Conservation (phyloP, 2,329 filamentous ascomycete species). For the Xylariaceae sp. region DNA sequence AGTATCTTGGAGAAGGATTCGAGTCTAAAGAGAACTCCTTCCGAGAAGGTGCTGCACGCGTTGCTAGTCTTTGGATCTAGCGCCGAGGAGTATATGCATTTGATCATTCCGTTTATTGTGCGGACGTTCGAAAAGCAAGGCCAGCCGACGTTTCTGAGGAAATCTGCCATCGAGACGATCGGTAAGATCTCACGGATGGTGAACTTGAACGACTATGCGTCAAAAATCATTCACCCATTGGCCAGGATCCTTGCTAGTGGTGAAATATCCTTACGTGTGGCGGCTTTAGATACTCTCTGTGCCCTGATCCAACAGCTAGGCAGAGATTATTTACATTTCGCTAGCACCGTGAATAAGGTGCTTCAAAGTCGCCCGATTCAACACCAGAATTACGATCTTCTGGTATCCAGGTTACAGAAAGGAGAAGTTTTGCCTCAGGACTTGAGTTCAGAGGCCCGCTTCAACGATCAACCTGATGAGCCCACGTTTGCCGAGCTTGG, state of each 20-base stretch:
- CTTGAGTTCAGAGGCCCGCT: constrained; percentile 79
- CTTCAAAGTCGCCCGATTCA: constrained; percentile 75
- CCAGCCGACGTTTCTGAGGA: constrained; percentile 74
- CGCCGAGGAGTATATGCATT: constrained; percentile 97
- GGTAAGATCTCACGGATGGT: constrained; percentile 93
- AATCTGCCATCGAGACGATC: constrained; percentile 88
- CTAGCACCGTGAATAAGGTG: constrained; percentile 86
- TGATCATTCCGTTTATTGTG: constrained; percentile 94
- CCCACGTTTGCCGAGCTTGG: constrained; percentile 76
- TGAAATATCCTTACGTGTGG: constrained; percentile 69
- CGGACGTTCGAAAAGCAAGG: constrained; percentile 86
- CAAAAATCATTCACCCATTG: constrained; percentile 92
- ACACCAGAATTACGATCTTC: constrained; percentile 86
- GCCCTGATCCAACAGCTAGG: constrained; percentile 94
- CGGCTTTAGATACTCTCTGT: constrained; percentile 89
- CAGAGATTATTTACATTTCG: constrained; percentile 91
- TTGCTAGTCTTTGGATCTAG: constrained; percentile 95
- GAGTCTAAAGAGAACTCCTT: constrained; percentile 70
- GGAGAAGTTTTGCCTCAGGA: constrained; percentile 94
- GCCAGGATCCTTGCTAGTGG: constrained; percentile 72
- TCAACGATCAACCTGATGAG: constrained; percentile 74
- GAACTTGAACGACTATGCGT: constrained; percentile 94
- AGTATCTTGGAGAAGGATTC: constrained; percentile 85
- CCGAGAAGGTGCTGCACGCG: constrained; percentile 86
- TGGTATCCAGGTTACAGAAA: constrained; percentile 89